Evolutionary conservation across 192 early-diverging fungal genomes (phyloP), one percentile per base, ranked within the genome.

Genomic region (Backusella luteola): DNA sequence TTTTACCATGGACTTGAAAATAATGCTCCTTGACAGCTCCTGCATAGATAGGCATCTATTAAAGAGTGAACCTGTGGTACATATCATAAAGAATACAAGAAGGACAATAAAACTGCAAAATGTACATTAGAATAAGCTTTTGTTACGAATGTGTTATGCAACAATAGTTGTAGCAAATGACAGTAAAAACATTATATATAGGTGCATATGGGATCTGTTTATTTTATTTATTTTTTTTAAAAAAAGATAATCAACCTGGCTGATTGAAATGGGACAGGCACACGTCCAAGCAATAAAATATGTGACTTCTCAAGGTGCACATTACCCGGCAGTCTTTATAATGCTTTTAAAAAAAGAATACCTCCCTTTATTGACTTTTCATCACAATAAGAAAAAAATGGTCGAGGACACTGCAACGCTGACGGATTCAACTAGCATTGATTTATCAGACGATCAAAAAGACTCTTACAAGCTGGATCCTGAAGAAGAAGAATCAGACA

Each of bases 401-500:
- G 12, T 23, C 4, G 35, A 69, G 6, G 68, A 63, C 21, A 1
- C 6, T 69, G 35, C 7, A 3, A 63, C 56, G 9, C 12, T 59
- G 4, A 59, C 23, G 23, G 56, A 29, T 9, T 63, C 56, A 21
- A 63, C 56, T 2, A 29, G 23, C 19, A 34, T 36, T 19, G 12
- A 14, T 34, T 67, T 67, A 67, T 67, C 66, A 67, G 17, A 35
- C 14, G 38, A 38, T n/a, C 67, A 69, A 39, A 69, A 69, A 42
- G 8, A 44, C 15, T 34, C 44, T 34, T 14, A 44, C 70, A 29
- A 72, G 70, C 14, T 74, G 6, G 74, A 67, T 2, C n/a, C 63
- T 4, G 36, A 63, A 44, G 41, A 66, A 23, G 66, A 74, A 2
- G 78, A 79, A 34, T 67, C 73, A 32, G 78, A 79, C 49, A 79